Evolutionary conservation across 352 stramenopile species (phyloP).

Genomic region (Phytophthora ohioensis): DNA sequence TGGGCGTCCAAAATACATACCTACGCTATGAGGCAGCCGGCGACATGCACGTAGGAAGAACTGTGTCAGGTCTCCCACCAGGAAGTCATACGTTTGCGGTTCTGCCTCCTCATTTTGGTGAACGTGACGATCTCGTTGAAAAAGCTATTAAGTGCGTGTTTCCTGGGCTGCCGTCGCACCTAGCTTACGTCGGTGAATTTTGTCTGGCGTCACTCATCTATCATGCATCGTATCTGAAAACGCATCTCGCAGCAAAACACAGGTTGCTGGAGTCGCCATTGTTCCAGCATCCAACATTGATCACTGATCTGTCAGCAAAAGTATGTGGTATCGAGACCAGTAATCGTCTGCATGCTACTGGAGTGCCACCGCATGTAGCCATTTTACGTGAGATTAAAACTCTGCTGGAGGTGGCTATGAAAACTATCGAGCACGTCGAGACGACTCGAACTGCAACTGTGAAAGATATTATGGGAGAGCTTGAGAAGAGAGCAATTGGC

Average conservation of each 20-base stretch:
- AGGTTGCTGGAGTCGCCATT: constrained; percentile 12
- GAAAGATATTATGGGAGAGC: constrained; percentile 10
- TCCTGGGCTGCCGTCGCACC: neutral
- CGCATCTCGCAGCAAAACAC: neutral
- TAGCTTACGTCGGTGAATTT: constrained; percentile 13
- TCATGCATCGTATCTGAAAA: constrained; percentile 4
- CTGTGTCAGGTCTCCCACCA: constrained; percentile 16
- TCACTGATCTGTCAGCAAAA: neutral
- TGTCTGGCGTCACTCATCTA: constrained; percentile 24
- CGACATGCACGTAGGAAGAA: constrained; percentile 35
- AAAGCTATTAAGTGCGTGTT: constrained; percentile 11
- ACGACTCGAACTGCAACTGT: neutral
- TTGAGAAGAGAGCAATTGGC: constrained; percentile 23
- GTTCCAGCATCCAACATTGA: constrained; percentile 13
- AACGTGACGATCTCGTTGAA: constrained; percentile 4
- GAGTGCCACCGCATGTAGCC: constrained; percentile 17
- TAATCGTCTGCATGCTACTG: constrained; percentile 8
- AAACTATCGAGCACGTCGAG: constrained; percentile 18
- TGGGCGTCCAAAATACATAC: constrained; percentile 35
- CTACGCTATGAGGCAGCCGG: constrained; percentile 26
- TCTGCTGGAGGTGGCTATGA: neutral
- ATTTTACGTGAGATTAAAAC: constrained; percentile 26
- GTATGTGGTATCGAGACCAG: constrained; percentile 5
- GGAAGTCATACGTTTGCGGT: constrained; percentile 19
- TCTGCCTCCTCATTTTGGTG: constrained; percentile 29